Evolutionary conservation across 176 grass and related monocot genomes (phyloP).

Genomic region (Canna indica): DNA sequence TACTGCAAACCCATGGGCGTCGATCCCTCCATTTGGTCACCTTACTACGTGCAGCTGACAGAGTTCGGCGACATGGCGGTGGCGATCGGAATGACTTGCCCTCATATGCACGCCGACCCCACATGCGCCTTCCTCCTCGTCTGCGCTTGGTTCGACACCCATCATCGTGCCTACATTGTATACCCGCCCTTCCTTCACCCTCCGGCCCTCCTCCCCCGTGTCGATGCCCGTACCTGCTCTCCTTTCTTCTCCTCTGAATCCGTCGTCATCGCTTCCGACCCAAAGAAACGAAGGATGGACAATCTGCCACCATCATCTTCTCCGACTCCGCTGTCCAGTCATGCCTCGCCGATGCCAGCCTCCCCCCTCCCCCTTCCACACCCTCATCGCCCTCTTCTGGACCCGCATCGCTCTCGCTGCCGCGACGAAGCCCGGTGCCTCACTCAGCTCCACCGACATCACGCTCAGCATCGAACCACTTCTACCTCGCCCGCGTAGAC

Average conservation of each 20-base stretch:
- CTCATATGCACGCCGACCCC: no score
- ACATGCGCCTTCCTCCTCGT: no score
- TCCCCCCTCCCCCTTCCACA: slow-evolving; percentile 44
- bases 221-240: slow-evolving; percentile 24
- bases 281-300: no score
- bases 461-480: slow-evolving; percentile 56
- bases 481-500: slow-evolving; percentile 43
- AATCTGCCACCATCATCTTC: slow-evolving; percentile 76
- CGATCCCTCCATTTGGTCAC: slow-evolving; percentile 67
- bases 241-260: slow-evolving; percentile 24
- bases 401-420: no score
- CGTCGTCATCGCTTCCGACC: neutral
- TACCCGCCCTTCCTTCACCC: neutral
- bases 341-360: slow-evolving; percentile 26
- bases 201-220: slow-evolving; percentile 2
- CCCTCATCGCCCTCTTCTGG: no score
- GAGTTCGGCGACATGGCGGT: slow-evolving; percentile 65
- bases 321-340: slow-evolving; percentile 25
- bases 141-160: slow-evolving; percentile 56
- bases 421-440: no score
- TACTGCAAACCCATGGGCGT: slow-evolving; percentile 47
- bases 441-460: slow-evolving; percentile 20
- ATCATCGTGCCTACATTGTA: slow-evolving; percentile 34
- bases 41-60: slow-evolving; percentile 82
- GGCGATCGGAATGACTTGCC: no score